Conservation (phyloP, 208 protist species). For the Novymonas esmeraldas region DNA sequence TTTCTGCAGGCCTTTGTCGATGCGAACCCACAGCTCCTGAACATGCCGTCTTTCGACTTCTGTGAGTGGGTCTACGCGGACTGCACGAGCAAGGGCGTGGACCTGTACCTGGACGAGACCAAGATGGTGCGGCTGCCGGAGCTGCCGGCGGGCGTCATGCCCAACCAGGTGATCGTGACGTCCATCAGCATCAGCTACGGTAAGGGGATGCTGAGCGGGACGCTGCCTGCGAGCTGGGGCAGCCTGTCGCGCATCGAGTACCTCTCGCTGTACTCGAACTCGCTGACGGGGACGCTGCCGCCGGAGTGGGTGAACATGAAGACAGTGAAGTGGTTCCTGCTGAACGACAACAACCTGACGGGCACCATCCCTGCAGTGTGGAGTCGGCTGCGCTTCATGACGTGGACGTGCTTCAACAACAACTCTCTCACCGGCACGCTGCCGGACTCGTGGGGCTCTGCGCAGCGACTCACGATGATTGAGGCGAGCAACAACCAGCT, state of each 20-base stretch:
- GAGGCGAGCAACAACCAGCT: constrained; percentile 1
- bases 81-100: constrained; percentile 8
- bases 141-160: neutral
- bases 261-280: constrained; percentile 4
- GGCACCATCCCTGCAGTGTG: neutral
- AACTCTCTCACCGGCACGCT: constrained; percentile 14
- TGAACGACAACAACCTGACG: constrained; percentile 3
- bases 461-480: constrained; percentile 5
- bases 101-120: constrained; percentile 4
- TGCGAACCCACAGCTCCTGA: neutral
- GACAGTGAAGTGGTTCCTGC: constrained; percentile 11
- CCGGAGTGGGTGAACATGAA: constrained; percentile 14
- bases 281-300: constrained; percentile 16
- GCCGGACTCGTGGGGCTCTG: constrained; percentile 10
- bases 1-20: constrained; percentile 10
- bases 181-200: constrained; percentile 8
- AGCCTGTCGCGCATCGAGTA: constrained; percentile 1
- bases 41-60: constrained; percentile 9
- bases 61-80: constrained; percentile 13
- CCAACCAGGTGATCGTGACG: neutral
- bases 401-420: constrained; percentile 12
- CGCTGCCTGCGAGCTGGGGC: constrained; percentile 12
- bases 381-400: constrained; percentile 7
- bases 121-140: constrained; percentile 15
- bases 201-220: neutral